A percentile compares a stretch with the other conserved stretches of the same genome.
Evolutionary conservation across 2,329 filamentous ascomycete species (phyloP).

Genomic region (Calonectria honghensis): DNA sequence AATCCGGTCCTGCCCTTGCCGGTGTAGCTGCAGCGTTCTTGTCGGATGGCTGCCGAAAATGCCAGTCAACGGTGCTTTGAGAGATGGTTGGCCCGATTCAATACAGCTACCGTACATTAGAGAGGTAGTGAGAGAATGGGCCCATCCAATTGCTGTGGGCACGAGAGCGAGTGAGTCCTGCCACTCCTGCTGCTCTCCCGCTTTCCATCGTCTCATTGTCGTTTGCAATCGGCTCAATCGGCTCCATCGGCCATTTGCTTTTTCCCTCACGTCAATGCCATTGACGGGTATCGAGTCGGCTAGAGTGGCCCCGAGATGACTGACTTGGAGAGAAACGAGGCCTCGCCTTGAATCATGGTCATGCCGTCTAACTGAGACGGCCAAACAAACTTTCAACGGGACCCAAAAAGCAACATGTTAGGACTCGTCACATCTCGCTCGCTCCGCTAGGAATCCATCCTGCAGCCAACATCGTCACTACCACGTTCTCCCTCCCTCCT

Average conservation of each 20-base stretch:
- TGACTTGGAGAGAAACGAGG: constrained; percentile 19
- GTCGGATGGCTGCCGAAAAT: constrained; percentile 28
- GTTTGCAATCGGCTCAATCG: background rate
- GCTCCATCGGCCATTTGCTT: background rate
- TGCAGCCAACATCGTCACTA: constrained; percentile 21
- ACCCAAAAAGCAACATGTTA: constrained; percentile 6
- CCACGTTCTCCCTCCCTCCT: constrained; percentile 3
- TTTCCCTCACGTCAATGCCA: constrained; percentile 12
- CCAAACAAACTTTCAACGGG: constrained; percentile 19
- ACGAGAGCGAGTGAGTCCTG: background rate
- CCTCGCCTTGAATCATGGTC: constrained; percentile 18
- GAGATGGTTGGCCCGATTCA: constrained; percentile 14
- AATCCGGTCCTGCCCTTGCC: constrained; percentile 26
- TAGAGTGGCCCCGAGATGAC: constrained; percentile 1
- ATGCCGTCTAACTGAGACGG: constrained; percentile 22
- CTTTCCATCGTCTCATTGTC: background rate
- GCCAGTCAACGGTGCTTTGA: constrained; percentile 18
- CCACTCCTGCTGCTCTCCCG: background rate
- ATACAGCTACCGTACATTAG: background rate
- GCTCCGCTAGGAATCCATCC: constrained; percentile 11
- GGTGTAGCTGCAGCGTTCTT: constrained; percentile 14
- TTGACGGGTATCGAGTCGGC: constrained; percentile 13
- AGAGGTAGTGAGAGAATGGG: background rate
- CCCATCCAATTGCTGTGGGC: background rate
- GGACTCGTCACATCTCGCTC: constrained; percentile 31